Evolutionary conservation across 345 rosid genomes (phyloP).

Genomic region (Anacardium occidentale): DNA sequence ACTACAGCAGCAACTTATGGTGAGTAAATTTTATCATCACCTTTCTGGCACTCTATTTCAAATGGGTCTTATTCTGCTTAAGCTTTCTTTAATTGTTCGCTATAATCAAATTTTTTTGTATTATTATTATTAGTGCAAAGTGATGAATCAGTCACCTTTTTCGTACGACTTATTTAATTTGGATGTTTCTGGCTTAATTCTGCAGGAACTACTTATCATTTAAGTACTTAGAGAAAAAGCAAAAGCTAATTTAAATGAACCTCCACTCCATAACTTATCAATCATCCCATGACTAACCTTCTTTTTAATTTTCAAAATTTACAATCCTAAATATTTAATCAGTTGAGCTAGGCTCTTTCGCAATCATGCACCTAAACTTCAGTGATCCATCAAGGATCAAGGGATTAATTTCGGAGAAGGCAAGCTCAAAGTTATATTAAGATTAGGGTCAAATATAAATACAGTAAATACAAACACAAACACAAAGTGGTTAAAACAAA

Average conservation of each 20-base stretch:
- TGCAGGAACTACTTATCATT: neutral
- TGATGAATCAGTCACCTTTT: neutral
- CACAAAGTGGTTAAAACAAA: too few relatives aligned
- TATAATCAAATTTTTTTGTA: neutral
- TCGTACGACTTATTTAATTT: too few relatives aligned
- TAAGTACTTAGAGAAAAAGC: neutral
- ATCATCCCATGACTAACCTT: neutral
- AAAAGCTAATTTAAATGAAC: neutral
- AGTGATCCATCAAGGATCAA: too few relatives aligned
- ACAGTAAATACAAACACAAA: too few relatives aligned
- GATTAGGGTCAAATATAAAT: too few relatives aligned
- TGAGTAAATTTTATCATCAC: conserved; percentile 18
- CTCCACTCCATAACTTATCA: neutral
- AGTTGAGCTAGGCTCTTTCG: too few relatives aligned
- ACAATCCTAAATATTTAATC: too few relatives aligned
- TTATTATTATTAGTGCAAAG: neutral
- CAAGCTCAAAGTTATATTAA: too few relatives aligned
- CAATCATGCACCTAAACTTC: too few relatives aligned
- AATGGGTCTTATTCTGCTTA: neutral
- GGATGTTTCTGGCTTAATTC: too few relatives aligned
- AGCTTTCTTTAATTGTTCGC: neutral
- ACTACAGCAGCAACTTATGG: conserved; percentile 59
- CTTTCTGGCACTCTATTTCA: neutral
- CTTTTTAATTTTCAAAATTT: neutral
- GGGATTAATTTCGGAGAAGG: too few relatives aligned